Percentiles rank a stretch among this genome's conserved stretches.
phyloP scores from a whole-genome alignment of 192 early-diverging fungal species.

The Coemansia sp. region DNA sequence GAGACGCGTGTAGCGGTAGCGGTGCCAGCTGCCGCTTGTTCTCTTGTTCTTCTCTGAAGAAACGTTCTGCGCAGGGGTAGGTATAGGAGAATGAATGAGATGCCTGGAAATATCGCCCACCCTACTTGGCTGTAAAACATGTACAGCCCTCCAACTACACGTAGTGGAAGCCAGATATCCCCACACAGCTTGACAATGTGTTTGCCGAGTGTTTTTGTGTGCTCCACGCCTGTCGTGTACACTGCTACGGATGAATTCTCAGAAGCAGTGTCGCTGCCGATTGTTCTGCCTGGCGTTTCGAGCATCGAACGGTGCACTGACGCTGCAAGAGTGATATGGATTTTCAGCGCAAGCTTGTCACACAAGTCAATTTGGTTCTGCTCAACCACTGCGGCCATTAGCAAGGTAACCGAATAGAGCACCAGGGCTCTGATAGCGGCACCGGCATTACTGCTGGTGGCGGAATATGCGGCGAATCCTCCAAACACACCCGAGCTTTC shows the following conservation, averaged over 20 bases:
- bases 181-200: slow-evolving; percentile 16
- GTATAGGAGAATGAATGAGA: slow-evolving; percentile 21
- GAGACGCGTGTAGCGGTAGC: slow-evolving; percentile 6
- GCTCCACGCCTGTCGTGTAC: neutral
- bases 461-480: neutral
- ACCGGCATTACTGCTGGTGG: too few relatives aligned
- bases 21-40: neutral
- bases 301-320: slow-evolving; percentile 21
- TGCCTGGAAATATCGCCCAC: slow-evolving; percentile 31
- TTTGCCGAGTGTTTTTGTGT: slow-evolving; percentile 15
- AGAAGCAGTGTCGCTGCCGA: neutral
- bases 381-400: slow-evolving; percentile 15
- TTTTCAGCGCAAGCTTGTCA: slow-evolving; percentile 25
- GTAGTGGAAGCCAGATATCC: slow-evolving; percentile 29
- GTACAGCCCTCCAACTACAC: slow-evolving; percentile 15
- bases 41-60: neutral
- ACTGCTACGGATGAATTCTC: neutral
- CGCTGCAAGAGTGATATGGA: slow-evolving; percentile 17
- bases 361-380: slow-evolving; percentile 45
- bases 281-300: neutral
- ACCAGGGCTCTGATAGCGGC: slow-evolving; percentile 1
- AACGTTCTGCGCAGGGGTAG: slow-evolving; percentile 29
- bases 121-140: slow-evolving; percentile 46
- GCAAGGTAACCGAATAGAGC: slow-evolving; percentile 1
- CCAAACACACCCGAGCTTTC: neutral